Conservation (phyloP, 164 flowering plant genomes). For the Piper longum region DNA sequence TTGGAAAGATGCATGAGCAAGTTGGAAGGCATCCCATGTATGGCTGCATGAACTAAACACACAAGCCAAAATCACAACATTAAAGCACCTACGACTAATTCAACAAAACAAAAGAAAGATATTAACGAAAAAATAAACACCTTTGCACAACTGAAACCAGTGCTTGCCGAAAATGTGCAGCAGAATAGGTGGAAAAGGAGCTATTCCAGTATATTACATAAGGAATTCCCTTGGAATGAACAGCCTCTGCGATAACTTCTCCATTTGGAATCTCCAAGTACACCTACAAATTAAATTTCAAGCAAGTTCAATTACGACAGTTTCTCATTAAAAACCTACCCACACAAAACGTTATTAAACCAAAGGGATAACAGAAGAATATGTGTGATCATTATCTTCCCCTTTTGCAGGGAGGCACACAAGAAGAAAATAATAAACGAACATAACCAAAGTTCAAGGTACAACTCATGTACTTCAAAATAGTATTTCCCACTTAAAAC, state of each 20-base stretch:
- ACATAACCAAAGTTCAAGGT: background rate
- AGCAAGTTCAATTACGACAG: background rate
- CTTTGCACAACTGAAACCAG: constrained; percentile 77
- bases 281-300: constrained; percentile 24
- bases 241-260: constrained; percentile 61
- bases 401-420: background rate
- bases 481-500: background rate
- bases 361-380: background rate
- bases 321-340: too few relatives aligned
- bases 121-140: constrained; percentile 18
- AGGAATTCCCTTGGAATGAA: constrained; percentile 73
- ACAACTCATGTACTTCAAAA: background rate
- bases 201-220: constrained; percentile 79
- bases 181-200: constrained; percentile 43
- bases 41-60: constrained; percentile 68
- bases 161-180: constrained; percentile 79
- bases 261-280: constrained; percentile 77
- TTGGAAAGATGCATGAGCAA: constrained; percentile 81
- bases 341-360: background rate
- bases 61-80: background rate
- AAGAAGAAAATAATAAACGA: background rate
- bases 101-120: constrained; percentile 1
- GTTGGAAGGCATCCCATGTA: constrained; percentile 94
- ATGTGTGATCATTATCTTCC: background rate
- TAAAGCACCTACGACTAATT: background rate